Conservation (phyloP, 108 stramenopile genomes). For the Epithemia pelagica region DNA sequence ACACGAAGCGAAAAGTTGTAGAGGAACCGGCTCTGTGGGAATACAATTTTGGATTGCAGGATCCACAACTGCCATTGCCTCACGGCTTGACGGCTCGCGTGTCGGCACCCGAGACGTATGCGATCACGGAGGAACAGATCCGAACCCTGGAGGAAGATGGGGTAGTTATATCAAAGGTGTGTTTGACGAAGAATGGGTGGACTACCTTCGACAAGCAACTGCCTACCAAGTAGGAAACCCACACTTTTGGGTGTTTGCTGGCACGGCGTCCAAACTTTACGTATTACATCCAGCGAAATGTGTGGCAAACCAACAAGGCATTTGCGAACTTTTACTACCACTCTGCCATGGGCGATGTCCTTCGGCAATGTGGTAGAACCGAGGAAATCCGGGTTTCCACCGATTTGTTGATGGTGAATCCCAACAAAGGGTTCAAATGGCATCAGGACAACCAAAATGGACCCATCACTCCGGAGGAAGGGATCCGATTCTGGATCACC, state of each 20-base stretch:
- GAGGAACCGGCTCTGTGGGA: conserved; percentile 82
- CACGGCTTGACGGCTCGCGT: conserved; percentile 61
- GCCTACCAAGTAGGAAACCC: conserved; percentile 70
- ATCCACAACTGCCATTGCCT: conserved; percentile 61
- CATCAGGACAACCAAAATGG: conserved; percentile 94
- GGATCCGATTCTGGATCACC: conserved; percentile 87
- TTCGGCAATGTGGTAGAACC: conserved; percentile 76
- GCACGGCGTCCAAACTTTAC: conserved; percentile 83
- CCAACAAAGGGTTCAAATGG: conserved; percentile 95
- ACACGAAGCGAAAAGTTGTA: conserved; percentile 55
- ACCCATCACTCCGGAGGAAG: conserved; percentile 81
- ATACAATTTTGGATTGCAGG: conserved; percentile 89
- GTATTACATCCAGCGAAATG: conserved; percentile 91
- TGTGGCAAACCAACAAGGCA: conserved; percentile 88
- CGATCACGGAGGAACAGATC: conserved; percentile 68
- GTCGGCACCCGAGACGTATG: conserved; percentile 57
- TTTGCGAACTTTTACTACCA: conserved; percentile 90
- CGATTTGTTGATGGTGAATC: conserved; percentile 91
- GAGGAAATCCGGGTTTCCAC: conserved; percentile 82
- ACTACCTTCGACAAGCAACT: conserved; percentile 76
- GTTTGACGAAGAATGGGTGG: conserved; percentile 82
- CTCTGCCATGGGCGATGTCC: conserved; percentile 78
- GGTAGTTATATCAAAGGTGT: conserved; percentile 76
- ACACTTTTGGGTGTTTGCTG: conserved; percentile 91
- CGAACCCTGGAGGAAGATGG: conserved; percentile 77